phyloP scores from a whole-genome alignment of 2,329 filamentous ascomycete genomes.

The Alternaria ethzedia region DNA sequence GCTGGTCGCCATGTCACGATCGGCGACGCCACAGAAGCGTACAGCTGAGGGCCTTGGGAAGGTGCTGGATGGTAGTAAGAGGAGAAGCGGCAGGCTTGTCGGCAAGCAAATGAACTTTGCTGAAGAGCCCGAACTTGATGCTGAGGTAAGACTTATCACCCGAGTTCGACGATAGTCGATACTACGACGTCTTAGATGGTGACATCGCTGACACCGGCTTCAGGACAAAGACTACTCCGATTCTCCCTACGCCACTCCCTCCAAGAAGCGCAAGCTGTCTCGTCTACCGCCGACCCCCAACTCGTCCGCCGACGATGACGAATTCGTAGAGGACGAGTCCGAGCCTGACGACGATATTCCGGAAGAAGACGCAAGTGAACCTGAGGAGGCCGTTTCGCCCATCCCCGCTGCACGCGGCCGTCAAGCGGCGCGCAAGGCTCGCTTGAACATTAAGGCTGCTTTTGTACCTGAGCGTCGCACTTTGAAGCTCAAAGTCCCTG shows the following conservation, averaged over 20 bases:
- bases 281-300: not conserved
- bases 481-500: not conserved
- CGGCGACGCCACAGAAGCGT: constrained; percentile 1
- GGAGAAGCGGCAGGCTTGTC: constrained; percentile 16
- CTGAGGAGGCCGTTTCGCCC: not conserved
- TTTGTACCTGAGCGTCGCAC: not conserved
- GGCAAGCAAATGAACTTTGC: constrained; percentile 11
- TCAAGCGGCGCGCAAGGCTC: constrained; percentile 17
- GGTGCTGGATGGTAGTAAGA: not conserved
- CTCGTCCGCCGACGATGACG: constrained; percentile 19
- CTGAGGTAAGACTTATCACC: constrained; percentile 1
- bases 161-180: not conserved
- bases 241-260: constrained; percentile 5
- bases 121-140: constrained; percentile 7
- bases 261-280: constrained; percentile 18
- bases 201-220: not conserved
- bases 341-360: constrained; percentile 17
- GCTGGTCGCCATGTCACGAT: not conserved
- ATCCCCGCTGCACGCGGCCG: constrained; percentile 1
- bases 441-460: constrained; percentile 12
- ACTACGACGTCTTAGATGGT: not conserved
- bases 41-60: not conserved
- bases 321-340: constrained; percentile 18
- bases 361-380: constrained; percentile 2
- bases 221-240: constrained; percentile 16